phyloP scores from a whole-genome alignment of 148 eudicot species.

The Rhododendron griersonianum region DNA sequence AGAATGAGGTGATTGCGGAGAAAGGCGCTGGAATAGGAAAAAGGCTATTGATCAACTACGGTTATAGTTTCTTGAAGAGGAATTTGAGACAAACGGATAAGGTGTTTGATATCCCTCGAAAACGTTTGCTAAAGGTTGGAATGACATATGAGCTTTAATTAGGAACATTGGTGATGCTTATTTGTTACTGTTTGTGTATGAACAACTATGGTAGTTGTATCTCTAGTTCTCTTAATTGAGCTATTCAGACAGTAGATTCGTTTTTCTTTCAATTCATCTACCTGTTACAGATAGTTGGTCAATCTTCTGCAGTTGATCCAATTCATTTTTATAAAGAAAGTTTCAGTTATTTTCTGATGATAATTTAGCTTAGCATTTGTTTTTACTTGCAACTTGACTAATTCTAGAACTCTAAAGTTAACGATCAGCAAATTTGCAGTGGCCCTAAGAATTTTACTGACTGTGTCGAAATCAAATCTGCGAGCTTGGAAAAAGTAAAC shows the following conservation, averaged over 20 bases:
- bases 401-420: too few relatives aligned
- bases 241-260: background rate
- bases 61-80: conserved; percentile 25
- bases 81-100: conserved; percentile 28
- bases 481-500: background rate
- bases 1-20: conserved; percentile 30
- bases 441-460: too few relatives aligned
- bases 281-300: background rate
- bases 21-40: conserved; percentile 21
- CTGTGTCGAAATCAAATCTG: background rate
- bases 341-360: too few relatives aligned
- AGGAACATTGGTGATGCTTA: background rate
- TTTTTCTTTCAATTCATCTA: background rate
- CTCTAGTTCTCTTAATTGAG: background rate
- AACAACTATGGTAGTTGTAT: background rate
- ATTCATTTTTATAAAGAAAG: background rate
- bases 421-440: too few relatives aligned
- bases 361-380: too few relatives aligned
- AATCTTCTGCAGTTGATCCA: background rate
- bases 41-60: conserved; percentile 28
- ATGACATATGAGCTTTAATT: conserved; percentile 44
- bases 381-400: background rate
- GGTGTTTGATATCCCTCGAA: conserved; percentile 28
- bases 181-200: background rate
- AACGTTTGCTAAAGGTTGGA: conserved; percentile 33